Evolutionary conservation across 306 rosid species (phyloP).

Genomic region (Malus asiatica): DNA sequence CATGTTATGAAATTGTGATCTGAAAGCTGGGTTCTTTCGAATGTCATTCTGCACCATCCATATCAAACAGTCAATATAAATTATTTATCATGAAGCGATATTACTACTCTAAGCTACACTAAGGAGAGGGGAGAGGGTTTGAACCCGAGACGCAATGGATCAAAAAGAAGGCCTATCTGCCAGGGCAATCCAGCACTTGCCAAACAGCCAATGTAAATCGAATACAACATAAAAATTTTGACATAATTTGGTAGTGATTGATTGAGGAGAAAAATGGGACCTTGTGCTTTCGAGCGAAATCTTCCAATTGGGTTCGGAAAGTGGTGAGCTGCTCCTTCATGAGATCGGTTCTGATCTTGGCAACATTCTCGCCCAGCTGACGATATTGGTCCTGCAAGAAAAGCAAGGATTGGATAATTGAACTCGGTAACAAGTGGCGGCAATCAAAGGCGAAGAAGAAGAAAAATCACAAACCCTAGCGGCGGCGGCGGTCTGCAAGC

Average conservation of each 20-base stretch:
- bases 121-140: neutral
- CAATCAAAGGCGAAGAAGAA: neutral
- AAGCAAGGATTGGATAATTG: neutral
- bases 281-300: slow-evolving; percentile 94
- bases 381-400: slow-evolving; percentile 63
- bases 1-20: slow-evolving; percentile 97
- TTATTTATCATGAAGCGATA: neutral
- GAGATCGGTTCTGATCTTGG: slow-evolving; percentile 83
- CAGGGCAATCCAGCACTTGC: neutral
- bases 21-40: slow-evolving; percentile 91
- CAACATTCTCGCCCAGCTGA: slow-evolving; percentile 81
- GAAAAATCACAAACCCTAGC: slow-evolving; percentile 45
- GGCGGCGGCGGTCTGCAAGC: slow-evolving; percentile 75
- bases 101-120: too few relatives aligned
- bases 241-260: neutral
- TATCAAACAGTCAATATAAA: neutral
- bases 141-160: neutral
- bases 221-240: neutral
- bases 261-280: slow-evolving; percentile 12
- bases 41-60: slow-evolving; percentile 69
- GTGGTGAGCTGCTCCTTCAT: slow-evolving; percentile 92
- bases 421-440: neutral
- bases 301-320: slow-evolving; percentile 89
- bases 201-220: neutral
- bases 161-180: neutral